A percentile compares a stretch with the other conserved stretches of the same genome.
These are phyloP conservation scores for Solanum sitiens DNA, from an alignment of 257 asterid species.

Conservation along the genomic window DNA sequence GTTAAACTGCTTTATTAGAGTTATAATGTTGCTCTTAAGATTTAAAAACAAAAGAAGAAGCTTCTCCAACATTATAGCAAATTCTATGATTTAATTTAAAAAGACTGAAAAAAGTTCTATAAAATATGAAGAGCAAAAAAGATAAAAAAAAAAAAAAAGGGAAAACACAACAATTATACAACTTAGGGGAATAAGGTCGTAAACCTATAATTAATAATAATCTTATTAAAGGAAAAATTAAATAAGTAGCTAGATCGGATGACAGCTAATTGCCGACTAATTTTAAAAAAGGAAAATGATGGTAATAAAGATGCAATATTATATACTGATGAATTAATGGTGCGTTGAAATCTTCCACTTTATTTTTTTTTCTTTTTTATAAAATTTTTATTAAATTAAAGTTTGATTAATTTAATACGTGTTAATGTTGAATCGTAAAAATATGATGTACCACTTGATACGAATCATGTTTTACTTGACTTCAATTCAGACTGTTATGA, in stretches of 20 bases:
- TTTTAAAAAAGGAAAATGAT: neutral
- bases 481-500: neutral
- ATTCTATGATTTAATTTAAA: neutral
- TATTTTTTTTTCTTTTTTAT: no score
- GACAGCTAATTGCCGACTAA: neutral
- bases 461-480: neutral
- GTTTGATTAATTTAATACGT: no score
- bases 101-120: neutral
- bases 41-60: neutral
- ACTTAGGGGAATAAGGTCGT: neutral
- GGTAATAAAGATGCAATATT: neutral
- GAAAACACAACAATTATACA: neutral
- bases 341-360: neutral
- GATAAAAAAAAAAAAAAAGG: neutral
- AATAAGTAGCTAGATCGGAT: neutral
- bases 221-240: neutral
- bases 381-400: no score
- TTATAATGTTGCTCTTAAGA: neutral
- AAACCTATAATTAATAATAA: neutral
- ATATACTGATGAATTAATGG: neutral
- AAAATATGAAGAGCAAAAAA: neutral
- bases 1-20: neutral
- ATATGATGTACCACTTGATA: no score
- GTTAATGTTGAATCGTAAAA: no score
- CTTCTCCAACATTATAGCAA: neutral